These are phyloP conservation scores for Botrytis byssoidea DNA, from an alignment of 2,329 filamentous ascomycete species.

Conservation along the genomic window DNA sequence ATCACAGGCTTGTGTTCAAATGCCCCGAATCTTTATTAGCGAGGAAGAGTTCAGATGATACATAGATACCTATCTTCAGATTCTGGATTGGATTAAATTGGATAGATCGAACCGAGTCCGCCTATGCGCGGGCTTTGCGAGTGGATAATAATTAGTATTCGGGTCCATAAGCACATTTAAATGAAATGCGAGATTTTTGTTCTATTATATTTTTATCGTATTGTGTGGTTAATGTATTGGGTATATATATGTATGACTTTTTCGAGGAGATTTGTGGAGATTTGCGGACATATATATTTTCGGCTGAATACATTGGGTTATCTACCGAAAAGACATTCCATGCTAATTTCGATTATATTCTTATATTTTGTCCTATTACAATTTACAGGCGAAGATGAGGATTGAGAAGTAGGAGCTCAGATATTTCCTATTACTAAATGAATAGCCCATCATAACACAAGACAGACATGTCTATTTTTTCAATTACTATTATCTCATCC, in stretches of 20 bases:
- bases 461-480: background rate
- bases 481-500: background rate
- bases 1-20: too few species aligned
- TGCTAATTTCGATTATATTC: background rate
- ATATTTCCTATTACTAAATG: background rate
- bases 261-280: background rate
- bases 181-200: background rate
- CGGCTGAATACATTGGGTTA: too few species aligned
- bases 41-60: background rate
- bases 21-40: background rate
- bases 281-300: background rate
- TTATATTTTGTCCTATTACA: background rate
- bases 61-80: background rate
- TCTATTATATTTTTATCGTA: background rate
- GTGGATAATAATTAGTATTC: background rate
- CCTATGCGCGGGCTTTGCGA: background rate
- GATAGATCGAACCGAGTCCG: background rate
- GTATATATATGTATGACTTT: background rate
- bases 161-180: background rate
- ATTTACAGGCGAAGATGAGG: accelerated
- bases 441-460: background rate
- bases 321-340: background rate
- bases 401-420: background rate
- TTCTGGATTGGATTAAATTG: background rate
- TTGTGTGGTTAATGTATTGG: background rate